Conservation (phyloP, 2,329 filamentous ascomycete species). For the Ophiosphaerella korrae region DNA sequence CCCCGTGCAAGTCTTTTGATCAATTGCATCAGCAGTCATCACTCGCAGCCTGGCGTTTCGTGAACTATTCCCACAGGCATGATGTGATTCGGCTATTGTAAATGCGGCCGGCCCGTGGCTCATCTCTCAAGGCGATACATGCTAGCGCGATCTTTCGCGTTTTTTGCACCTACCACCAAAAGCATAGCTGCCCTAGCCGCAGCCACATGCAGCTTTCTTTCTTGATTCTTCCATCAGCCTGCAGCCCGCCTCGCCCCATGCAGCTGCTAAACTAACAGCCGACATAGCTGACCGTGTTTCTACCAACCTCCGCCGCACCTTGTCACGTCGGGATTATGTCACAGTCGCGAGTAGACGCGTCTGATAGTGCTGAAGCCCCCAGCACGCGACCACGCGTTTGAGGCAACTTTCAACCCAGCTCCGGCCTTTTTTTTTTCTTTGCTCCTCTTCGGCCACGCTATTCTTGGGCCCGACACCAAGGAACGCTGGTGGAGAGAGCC, state of each 20-base stretch:
- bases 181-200: conserved; percentile 26
- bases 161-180: conserved; percentile 23
- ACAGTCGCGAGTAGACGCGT: conserved; percentile 42
- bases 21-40: conserved; percentile 14
- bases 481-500: conserved; percentile 25
- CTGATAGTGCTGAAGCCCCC: conserved; percentile 34
- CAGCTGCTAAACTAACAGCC: conserved; percentile 39
- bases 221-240: conserved; percentile 19
- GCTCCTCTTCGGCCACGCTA: conserved; percentile 7
- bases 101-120: conserved; percentile 28
- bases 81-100: conserved; percentile 31
- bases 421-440: conserved; percentile 17
- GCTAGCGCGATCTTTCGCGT: conserved; percentile 34
- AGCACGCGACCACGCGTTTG: conserved; percentile 36
- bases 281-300: conserved; percentile 29
- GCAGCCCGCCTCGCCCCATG: conserved; percentile 15
- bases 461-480: conserved; percentile 20
- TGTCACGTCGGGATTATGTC: conserved; percentile 32
- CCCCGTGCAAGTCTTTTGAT: conserved; percentile 9
- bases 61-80: conserved; percentile 15
- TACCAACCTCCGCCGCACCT: conserved; percentile 28
- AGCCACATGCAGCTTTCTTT: conserved; percentile 28
- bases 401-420: conserved; percentile 29
- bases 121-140: conserved; percentile 24
- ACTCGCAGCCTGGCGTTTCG: conserved; percentile 23